phyloP scores from a whole-genome alignment of 306 rosid genomes.

The Fagus crenata region DNA sequence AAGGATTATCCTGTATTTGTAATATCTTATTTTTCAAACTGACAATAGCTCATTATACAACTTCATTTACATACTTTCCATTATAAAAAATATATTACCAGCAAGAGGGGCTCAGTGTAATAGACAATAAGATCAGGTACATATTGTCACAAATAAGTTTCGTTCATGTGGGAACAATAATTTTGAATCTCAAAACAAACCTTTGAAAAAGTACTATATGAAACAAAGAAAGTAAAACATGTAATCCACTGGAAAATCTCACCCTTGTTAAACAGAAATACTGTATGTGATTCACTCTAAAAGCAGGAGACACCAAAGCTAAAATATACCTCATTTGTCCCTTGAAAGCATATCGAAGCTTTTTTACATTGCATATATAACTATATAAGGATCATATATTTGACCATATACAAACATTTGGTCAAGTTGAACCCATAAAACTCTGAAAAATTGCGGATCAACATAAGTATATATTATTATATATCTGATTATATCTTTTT shows the following conservation, averaged over 20 bases:
- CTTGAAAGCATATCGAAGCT: no score
- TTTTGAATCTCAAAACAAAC: not conserved
- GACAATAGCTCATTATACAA: no score
- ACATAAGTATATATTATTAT: not conserved
- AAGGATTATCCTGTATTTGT: conserved; percentile 3
- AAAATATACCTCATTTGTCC: not conserved
- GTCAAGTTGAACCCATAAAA: not conserved
- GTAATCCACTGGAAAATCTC: conserved; percentile 18
- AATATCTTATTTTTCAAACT: not conserved
- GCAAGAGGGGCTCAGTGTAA: not conserved
- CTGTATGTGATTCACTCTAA: not conserved
- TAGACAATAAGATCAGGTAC: not conserved
- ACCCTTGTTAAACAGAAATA: not conserved
- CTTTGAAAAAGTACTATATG: not conserved
- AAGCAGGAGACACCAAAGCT: not conserved
- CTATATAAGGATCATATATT: not conserved
- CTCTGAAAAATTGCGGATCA: not conserved
- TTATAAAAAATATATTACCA: not conserved
- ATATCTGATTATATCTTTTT: not conserved
- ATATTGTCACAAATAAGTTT: not conserved
- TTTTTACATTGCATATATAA: no score
- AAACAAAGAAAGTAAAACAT: conserved; percentile 12
- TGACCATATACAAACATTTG: not conserved
- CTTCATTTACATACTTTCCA: no score
- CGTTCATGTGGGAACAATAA: not conserved